phyloP scores from a whole-genome alignment of 129 eudicot species.

The Scalesia atractyloides region DNA sequence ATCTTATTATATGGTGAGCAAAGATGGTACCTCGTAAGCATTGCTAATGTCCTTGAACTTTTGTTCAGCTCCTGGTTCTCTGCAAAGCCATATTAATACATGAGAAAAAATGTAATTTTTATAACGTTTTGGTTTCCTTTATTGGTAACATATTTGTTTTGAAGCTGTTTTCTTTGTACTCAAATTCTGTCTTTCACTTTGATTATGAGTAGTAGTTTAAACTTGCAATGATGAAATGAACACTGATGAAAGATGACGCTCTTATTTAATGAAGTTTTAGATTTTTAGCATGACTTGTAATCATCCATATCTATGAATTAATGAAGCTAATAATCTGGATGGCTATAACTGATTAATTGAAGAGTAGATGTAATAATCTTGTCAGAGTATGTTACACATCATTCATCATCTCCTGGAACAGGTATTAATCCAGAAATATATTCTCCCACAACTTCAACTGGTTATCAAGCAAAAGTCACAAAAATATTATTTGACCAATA shows the following conservation, averaged over 20 bases:
- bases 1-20: neutral
- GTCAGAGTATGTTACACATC: neutral
- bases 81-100: slow-evolving; percentile 35
- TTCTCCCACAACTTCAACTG: neutral
- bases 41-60: slow-evolving; percentile 93
- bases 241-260: too few relatives aligned
- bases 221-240: too few relatives aligned
- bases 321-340: too few relatives aligned
- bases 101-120: neutral
- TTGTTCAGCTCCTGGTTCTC: slow-evolving; percentile 90
- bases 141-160: too few relatives aligned
- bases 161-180: too few relatives aligned
- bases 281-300: too few relatives aligned
- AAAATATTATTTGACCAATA: neutral
- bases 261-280: too few relatives aligned
- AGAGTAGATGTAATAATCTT: too few relatives aligned
- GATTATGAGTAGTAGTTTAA: too few relatives aligned
- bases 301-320: too few relatives aligned
- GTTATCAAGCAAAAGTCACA: neutral
- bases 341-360: too few relatives aligned
- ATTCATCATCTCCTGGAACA: neutral
- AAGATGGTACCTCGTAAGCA: slow-evolving; percentile 77
- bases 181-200: too few relatives aligned
- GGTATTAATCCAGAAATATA: neutral
- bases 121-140: neutral